Evolutionary conservation across 2,329 filamentous ascomycete species (phyloP).

Genomic region (Penicillium concentricum): DNA sequence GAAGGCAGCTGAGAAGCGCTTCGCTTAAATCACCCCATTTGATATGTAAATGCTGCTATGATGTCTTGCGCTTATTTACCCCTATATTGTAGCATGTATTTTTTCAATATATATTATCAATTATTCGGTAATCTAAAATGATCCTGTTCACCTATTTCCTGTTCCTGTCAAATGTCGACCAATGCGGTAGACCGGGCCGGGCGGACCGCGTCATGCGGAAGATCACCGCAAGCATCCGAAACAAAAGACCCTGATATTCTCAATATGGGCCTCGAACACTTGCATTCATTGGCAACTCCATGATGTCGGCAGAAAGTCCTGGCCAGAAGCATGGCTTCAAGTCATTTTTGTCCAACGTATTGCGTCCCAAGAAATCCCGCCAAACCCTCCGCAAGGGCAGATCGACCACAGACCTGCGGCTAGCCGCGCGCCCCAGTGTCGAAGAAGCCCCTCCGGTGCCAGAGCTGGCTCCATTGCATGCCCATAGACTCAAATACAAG

Average conservation of each 20-base stretch:
- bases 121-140: neutral
- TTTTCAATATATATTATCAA: constrained; percentile 11
- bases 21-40: constrained; percentile 47
- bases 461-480: constrained; percentile 33
- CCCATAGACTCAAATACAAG: constrained; percentile 36
- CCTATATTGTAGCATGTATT: constrained; percentile 21
- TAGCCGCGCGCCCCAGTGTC: constrained; percentile 22
- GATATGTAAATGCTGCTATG: constrained; percentile 9
- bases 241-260: constrained; percentile 1
- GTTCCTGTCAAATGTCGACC: neutral
- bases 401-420: constrained; percentile 31
- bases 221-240: constrained; percentile 7
- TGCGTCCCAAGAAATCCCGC: constrained; percentile 38
- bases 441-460: constrained; percentile 32
- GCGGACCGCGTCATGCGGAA: constrained; percentile 3
- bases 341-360: constrained; percentile 29
- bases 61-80: constrained; percentile 3
- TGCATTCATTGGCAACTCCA: neutral
- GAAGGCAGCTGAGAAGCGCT: constrained; percentile 81
- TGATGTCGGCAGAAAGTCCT: constrained; percentile 33
- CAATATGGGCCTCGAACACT: neutral
- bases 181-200: constrained; percentile 12
- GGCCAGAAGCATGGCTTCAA: constrained; percentile 32
- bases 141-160: neutral
- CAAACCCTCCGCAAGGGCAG: constrained; percentile 36